Base-by-base conservation (phyloP, 148 eudicot species). In the Nyssa sinensis region DNA sequence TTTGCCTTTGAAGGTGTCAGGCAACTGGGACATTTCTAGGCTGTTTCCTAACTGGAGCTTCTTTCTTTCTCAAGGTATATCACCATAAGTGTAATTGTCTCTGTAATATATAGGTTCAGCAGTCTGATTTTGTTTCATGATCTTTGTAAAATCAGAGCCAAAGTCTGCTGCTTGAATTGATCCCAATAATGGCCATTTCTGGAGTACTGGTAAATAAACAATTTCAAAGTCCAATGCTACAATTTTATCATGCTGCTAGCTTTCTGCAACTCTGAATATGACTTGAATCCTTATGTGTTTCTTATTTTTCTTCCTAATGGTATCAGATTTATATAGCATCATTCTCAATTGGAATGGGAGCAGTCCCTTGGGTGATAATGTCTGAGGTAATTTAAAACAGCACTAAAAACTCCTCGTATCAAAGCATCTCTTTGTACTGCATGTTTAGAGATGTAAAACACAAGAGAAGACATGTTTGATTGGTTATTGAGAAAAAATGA, bases 331-430 rank as follows among this genome's bases (percentile, higher is more conserved):
- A 86, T 41, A 79, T 89, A 58, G 71, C 89, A 62, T 77, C 88
- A 25, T 93, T 88, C 70, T 88, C 96, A 14, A 84, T 93, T 21
- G 97, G 97, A 71, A 83, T 90, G 88, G 97, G 97, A 71, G 91
- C 91, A 30, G 88, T 90, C 76, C 97, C 96, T 63, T 93, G 96
- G 95, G 91, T 93, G 65, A 85, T 93, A 23, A 90, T 93, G 97
- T 91, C 97, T n/a, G 93, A 91, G 97, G 97, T 91, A 82, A 75
- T 34, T 28, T 25, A 8, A 19, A n/a, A 28, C 10, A 59, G 29
- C 23, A n/a, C 25, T 11, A 2, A 4, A 33, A 0, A 23, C 5
- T 62, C 25, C 5, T 49, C 23, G 4, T 39, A 39, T n/a, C 16
- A 19, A 29, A 41, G 30, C 21, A 55, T 24, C 5, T 19, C 8